Evolutionary conservation across 192 early-diverging fungal genomes (phyloP), one percentile per base, ranked within the genome.

Genomic region (Coemansia sp.): DNA sequence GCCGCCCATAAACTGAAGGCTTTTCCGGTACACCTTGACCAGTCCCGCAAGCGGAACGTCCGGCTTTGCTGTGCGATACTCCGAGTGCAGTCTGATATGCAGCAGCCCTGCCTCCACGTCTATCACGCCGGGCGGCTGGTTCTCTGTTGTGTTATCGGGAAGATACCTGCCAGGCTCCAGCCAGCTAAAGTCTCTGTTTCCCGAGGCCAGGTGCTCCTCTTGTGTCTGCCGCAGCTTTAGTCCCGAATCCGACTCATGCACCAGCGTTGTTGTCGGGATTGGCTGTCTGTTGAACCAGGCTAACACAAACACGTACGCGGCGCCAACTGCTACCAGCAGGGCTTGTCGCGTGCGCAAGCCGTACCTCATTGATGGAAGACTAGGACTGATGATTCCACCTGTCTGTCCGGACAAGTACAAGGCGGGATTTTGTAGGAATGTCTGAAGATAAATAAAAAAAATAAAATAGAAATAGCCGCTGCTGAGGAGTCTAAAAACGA

Each of bases 211-310:
- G 39, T 58, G 45, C 37, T 17, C 25, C 8, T 54, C n/a, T 46
- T 45, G 59, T 20, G 79, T 81, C 13, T 46, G 42, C 11, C 79
- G 69, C 44, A 81, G 70, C 62, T 61, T 64, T 37, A 76, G 38
- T 16, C 39, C 43, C 43, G 16, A 61, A 59, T 73, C 71, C 7
- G 74, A 73, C 42, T 81, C 79, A 53, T 81, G 79, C 11, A 81
- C 64, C 63, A 81, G 71, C 46, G 69, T 53, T 13, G 79, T 72
- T 5, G 74, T 76, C n/a, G 79, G 79, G 70, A 81, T 81, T 10
- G 79, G 79, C 60, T 81, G 79, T 19, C 79, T 64, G 56, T 81
- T 81, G 58, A 81, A 72, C 79, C 79, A 81, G 4, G 79, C 79
- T 12, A 81, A 67, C n/a, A 76, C 70, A 48, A 81, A 67, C 61